These are phyloP conservation scores for Fraxinus quadrangulata DNA, from an alignment of 257 asterid genomes.

Conservation along the genomic window DNA sequence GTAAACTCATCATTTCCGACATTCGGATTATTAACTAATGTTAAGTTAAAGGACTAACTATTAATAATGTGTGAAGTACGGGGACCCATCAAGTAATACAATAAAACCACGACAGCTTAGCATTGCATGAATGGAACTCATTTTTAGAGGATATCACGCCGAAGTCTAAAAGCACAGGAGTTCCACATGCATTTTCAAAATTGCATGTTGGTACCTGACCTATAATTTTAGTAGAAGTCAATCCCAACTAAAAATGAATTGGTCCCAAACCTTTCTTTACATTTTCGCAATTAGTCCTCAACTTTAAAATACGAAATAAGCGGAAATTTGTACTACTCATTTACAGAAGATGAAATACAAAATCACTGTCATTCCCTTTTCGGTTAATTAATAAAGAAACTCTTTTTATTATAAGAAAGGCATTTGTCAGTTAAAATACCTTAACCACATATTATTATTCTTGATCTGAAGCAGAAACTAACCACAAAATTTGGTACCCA, in stretches of 20 bases:
- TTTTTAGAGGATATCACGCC: no score
- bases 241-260: not conserved
- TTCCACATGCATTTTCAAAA: no score
- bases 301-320: not conserved
- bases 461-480: constrained; percentile 11
- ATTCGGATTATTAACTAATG: no score
- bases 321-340: not conserved
- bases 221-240: not conserved
- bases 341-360: not conserved
- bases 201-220: no score
- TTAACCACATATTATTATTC: constrained; percentile 1
- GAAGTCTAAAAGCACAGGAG: no score
- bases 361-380: not conserved
- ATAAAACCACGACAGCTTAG: no score
- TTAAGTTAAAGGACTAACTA: no score
- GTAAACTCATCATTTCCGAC: no score
- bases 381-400: not conserved
- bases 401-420: not conserved
- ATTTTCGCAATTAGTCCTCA: not conserved
- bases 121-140: no score
- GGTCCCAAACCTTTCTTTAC: not conserved
- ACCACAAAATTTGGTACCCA: not conserved
- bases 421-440: not conserved
- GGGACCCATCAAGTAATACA: no score
- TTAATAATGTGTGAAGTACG: no score